Evolutionary conservation across 768 basidiomycete species (phyloP), one percentile per base, ranked within the genome.

Genomic region (Atractiella rhizophila): DNA sequence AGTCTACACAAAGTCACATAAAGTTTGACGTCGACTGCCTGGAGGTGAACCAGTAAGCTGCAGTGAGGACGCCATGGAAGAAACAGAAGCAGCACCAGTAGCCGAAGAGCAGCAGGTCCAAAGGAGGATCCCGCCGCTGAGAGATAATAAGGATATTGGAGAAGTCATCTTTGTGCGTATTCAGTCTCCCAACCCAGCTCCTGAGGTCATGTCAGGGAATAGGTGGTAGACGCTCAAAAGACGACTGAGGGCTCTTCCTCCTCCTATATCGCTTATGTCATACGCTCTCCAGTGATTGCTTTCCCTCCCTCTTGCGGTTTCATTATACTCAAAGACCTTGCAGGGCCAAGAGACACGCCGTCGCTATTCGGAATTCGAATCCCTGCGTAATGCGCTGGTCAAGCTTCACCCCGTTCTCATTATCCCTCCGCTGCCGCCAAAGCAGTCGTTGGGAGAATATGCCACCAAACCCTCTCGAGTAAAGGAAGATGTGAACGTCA

Each of bases 351-450:
- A 81, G 52, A 73, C 82, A 10, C 69, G 72, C 26, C 79, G 91
- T 51, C 72, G 91, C 30, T 98, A 98, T 60, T 96, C 88, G 3
- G 85, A 96, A 57, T 98, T 98, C 59, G 83, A 94, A 60, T 83
- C 82, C 19, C 64, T 98, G 29, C 73, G 91, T 38, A 66, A 68
- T 39, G 76, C 68, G 46, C 69, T 98, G 35, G 66, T 71, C 37
- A 82, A 73, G 54, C 66, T 98, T 33, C 91, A 98, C 57, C 91
- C 91, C 0, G 91, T 86, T 8, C 63, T 86, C 51, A 96, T 98
- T 53, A 76, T 98, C 45, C 88, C 91, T 2, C 91, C 91, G 31
- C 91, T 98, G 39, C 91, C 91, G 3, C 85, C 80, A 1, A 96
- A 98, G 61, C 83, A 96, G 61, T 76, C 77, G 1, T 66, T 98